Evolutionary conservation across 371 early-diverging fungal species (phyloP).

Genomic region (Zopfochytrium polystomum): DNA sequence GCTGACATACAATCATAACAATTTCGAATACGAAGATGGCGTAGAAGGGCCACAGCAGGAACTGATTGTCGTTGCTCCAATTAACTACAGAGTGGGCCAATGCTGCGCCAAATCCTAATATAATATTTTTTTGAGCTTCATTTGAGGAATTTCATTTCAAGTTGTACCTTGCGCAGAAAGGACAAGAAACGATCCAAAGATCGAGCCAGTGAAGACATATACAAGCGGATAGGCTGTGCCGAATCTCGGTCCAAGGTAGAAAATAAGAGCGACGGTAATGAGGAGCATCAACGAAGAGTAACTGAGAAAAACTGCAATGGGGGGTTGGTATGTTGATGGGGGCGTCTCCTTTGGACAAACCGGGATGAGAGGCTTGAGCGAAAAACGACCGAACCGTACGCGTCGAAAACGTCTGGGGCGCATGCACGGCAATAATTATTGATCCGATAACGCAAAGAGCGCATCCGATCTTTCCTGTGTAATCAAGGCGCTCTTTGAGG

Average conservation of each 20-base stretch:
- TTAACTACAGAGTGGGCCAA: conserved; percentile 34
- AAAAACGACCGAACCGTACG: conserved; percentile 27
- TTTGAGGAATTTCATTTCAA: neutral
- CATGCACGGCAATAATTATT: conserved; percentile 35
- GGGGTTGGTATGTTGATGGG: conserved; percentile 62
- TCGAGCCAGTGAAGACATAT: conserved; percentile 85
- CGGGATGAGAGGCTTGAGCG: conserved; percentile 20
- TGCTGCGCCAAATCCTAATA: conserved; percentile 41
- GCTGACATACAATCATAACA: conserved; percentile 36
- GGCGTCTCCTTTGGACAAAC: conserved; percentile 80
- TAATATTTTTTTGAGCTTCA: neutral
- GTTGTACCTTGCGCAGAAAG: conserved; percentile 39
- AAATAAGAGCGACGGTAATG: conserved; percentile 65
- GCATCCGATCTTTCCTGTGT: conserved; percentile 39
- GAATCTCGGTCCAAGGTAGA: conserved; percentile 51
- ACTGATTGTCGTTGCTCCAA: conserved; percentile 37
- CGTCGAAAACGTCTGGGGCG: conserved; percentile 44
- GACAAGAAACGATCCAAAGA: conserved; percentile 70
- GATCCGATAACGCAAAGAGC: conserved; percentile 42
- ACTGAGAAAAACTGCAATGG: conserved; percentile 55
- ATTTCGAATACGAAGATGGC: conserved; percentile 40
- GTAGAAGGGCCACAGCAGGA: conserved; percentile 39
- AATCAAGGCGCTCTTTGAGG: conserved; percentile 40
- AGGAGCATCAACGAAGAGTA: conserved; percentile 64
- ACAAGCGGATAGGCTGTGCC: conserved; percentile 66